phyloP scores from a whole-genome alignment of 306 rosid species.

The Sesbania bispinosa region DNA sequence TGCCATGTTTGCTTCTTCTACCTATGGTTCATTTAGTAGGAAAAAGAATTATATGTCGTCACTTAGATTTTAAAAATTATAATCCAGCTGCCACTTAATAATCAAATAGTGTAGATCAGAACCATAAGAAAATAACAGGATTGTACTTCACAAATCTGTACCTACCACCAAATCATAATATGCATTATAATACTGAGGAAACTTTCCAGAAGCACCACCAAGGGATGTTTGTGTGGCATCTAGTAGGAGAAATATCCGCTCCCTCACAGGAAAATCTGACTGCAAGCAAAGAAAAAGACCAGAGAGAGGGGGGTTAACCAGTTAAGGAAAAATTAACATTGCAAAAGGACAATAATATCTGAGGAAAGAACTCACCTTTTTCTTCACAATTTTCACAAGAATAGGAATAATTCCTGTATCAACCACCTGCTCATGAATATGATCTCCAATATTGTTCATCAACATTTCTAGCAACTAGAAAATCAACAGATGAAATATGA shows the following conservation, averaged over 20 bases:
- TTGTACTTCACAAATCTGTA: constrained; percentile 19
- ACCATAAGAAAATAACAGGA: not conserved
- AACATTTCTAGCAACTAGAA: constrained; percentile 92
- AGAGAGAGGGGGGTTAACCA: not conserved
- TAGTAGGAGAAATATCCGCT: constrained; percentile 83
- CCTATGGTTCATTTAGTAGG: not conserved
- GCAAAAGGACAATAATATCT: not conserved
- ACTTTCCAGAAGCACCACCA: constrained; percentile 96
- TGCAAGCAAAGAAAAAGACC: constrained; percentile 38
- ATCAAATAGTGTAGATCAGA: constrained; percentile 10
- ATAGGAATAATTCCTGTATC: constrained; percentile 66
- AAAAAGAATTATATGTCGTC: not conserved
- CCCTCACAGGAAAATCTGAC: constrained; percentile 85
- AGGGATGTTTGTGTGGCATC: constrained; percentile 96
- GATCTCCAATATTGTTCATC: constrained; percentile 90
- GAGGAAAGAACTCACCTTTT: constrained; percentile 57
- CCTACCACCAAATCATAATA: constrained; percentile 95
- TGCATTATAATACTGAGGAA: constrained; percentile 82
- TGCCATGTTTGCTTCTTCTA: constrained; percentile 1
- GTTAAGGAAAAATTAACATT: constrained; percentile 1
- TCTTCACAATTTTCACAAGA: constrained; percentile 92
- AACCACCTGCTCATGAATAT: constrained; percentile 75
- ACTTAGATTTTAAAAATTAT: not conserved
- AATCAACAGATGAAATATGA: constrained; percentile 24
- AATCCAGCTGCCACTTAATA: not conserved